A percentile compares a stretch with the other conserved stretches of the same genome.
phyloP scores from a whole-genome alignment of 179 eudicot species.

The Silene vulgaris region DNA sequence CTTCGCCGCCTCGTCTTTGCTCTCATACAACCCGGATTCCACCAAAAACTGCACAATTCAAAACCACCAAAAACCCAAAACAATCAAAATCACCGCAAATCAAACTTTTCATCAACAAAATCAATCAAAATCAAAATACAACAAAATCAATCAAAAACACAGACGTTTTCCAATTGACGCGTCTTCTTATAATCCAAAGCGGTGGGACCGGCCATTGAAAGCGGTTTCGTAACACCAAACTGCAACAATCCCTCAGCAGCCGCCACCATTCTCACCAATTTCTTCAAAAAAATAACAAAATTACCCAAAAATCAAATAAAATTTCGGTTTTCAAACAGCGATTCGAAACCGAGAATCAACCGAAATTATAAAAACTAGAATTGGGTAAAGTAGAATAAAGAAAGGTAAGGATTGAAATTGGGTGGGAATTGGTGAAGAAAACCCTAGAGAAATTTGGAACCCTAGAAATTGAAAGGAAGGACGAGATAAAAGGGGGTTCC shows the following conservation, averaged over 20 bases:
- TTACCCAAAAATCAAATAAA: neutral
- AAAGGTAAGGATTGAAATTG: neutral
- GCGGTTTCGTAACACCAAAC: constrained; percentile 58
- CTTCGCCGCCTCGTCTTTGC: constrained; percentile 52
- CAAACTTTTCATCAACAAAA: constrained; percentile 9
- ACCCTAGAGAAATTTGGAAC: constrained; percentile 12
- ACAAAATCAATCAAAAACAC: neutral
- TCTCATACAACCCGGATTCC: constrained; percentile 60
- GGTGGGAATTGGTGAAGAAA: neutral
- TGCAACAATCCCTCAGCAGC: constrained; percentile 39
- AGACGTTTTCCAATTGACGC: constrained; percentile 58
- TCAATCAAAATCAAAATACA: too few species aligned
- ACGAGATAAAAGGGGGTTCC: constrained; percentile 27
- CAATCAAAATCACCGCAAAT: constrained; percentile 3
- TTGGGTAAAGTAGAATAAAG: neutral
- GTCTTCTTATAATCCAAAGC: constrained; percentile 45
- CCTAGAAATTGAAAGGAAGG: constrained; percentile 28
- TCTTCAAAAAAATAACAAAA: neutral
- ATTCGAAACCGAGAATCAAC: neutral
- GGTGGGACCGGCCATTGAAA: constrained; percentile 65
- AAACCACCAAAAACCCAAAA: neutral
- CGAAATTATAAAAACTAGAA: too few species aligned
- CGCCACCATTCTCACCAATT: constrained; percentile 36
- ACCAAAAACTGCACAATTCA: constrained; percentile 51
- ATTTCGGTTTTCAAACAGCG: neutral